Evolutionary conservation across 805 yeast genomes (phyloP), one percentile per base, ranked within the genome.

Genomic region (Torulaspora indica): DNA sequence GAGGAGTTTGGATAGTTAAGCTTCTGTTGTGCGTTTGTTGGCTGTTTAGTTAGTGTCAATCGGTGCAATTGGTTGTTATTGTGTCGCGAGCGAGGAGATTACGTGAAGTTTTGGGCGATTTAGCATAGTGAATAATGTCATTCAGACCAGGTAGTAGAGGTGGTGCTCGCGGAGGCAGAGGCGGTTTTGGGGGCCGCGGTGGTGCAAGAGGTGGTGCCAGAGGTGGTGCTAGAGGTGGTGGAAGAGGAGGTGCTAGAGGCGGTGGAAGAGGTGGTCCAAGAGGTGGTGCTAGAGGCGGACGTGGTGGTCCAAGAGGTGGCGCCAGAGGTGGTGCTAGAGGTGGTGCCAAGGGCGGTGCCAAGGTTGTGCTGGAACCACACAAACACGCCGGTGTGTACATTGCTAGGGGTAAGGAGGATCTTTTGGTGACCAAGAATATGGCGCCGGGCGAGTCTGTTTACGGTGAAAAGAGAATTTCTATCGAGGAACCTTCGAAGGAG

Each of bases 341-440:
- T 55, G 95, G 93, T 70, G 90, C 91, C 53, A 66, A 75, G 55
- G 93, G 91, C 61, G 95, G 95, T 68, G 95, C 96, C 61, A 93
- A 85, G 77, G 98, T 91, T 58, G 87, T 91, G 64, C 84, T 91
- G 59, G 98, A 93, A 75, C 97, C 98, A 61, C 98, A 93, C 74
- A 85, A 96, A 76, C 98, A 93, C 68, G 95, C 90, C 43, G 98
- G 95, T 81, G 96, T 93, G 57, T 93, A 81, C 82, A 91, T 93
- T 72, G 98, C 98, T 69, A 88, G 98, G 76, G 98, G 98, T 71
- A 93, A 93, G 73, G 98, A 93, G 77, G 98, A 93, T 80, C 79
- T 93, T 68, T 78, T 93, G 63, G 96, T 93, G 53, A 93, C 98
- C 63, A 91, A 85, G 76, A 93, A 93, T 77, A 73, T 84, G 67